These are phyloP conservation scores for Malus hybrid DNA, from an alignment of 331 rosid genomes.

Conservation along the genomic window DNA sequence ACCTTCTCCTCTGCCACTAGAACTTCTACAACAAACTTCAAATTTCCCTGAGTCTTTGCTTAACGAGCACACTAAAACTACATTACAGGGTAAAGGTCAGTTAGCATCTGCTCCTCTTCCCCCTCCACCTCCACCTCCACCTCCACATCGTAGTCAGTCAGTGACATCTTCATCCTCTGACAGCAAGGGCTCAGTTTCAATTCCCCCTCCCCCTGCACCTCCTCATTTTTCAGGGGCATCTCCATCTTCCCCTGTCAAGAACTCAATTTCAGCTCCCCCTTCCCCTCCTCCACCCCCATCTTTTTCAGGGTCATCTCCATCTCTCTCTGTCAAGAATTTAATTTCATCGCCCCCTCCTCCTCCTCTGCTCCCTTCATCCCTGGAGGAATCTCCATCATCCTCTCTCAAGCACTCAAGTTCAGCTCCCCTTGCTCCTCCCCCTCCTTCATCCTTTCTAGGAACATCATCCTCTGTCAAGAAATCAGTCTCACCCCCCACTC, in stretches of 20 bases:
- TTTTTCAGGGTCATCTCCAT: background rate
- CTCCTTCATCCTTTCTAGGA: conserved; percentile 20
- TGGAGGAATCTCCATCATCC: conserved; percentile 8
- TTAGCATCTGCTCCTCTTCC: conserved; percentile 15
- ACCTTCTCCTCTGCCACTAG: conserved; percentile 6
- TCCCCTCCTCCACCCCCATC: background rate
- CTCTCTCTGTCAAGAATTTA: conserved; percentile 10
- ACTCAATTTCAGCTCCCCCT: conserved; percentile 22
- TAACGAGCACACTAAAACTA: conserved; percentile 15
- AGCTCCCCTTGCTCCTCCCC: conserved; percentile 32
- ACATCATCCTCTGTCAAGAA: conserved; percentile 12
- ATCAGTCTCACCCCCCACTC: conserved; percentile 24
- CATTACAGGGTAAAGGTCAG: conserved; percentile 26
- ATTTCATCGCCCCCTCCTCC: conserved; percentile 30
- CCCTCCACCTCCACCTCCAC: conserved; percentile 11
- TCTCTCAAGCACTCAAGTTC: conserved; percentile 17
- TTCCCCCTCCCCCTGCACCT: conserved; percentile 22
- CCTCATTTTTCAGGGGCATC: conserved; percentile 19
- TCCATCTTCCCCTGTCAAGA: conserved; percentile 16
- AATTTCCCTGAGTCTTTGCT: conserved; percentile 8
- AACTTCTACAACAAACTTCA: conserved; percentile 19
- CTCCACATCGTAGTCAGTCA: background rate
- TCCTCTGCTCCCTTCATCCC: conserved; percentile 14
- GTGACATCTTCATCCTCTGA: conserved; percentile 5
- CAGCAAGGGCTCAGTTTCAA: conserved; percentile 16